These are phyloP conservation scores for Maudiozyma saulgeensis DNA, from an alignment of 805 yeast species.

Conservation along the genomic window DNA sequence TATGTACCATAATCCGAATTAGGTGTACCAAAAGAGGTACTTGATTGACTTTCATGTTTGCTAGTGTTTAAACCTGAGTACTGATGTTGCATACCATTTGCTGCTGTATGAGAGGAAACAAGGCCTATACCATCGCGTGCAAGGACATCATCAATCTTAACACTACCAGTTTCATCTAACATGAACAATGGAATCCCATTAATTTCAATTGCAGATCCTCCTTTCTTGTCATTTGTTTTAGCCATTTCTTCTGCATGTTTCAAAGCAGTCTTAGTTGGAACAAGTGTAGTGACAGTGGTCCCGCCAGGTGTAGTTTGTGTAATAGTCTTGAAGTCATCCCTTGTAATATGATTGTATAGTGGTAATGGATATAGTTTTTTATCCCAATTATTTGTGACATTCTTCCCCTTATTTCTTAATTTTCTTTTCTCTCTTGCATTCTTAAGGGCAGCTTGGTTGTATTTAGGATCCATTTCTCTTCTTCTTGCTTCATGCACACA, in stretches of 20 bases:
- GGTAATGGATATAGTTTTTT: conserved; percentile 64
- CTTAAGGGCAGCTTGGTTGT: conserved; percentile 26
- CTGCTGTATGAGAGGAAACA: background rate
- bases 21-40: background rate
- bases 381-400: conserved; percentile 9
- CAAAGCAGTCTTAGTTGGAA: conserved; percentile 76
- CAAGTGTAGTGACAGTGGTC: conserved; percentile 79
- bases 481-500: conserved; percentile 90
- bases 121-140: background rate
- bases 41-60: background rate
- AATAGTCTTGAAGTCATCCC: conserved; percentile 77
- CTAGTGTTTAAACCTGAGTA: background rate
- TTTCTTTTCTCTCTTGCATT: conserved; percentile 26
- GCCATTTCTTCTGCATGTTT: conserved; percentile 26
- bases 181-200: conserved; percentile 62
- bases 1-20: background rate
- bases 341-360: conserved; percentile 80
- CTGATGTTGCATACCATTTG: background rate
- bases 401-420: conserved; percentile 7
- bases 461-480: conserved; percentile 39
- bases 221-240: conserved; percentile 12
- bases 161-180: conserved; percentile 75
- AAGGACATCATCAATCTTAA: conserved; percentile 20
- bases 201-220: conserved; percentile 39
- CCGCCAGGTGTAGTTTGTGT: conserved; percentile 88